phyloP scores from a whole-genome alignment of 139 green algal species.

The Volvox reticuliferus region DNA sequence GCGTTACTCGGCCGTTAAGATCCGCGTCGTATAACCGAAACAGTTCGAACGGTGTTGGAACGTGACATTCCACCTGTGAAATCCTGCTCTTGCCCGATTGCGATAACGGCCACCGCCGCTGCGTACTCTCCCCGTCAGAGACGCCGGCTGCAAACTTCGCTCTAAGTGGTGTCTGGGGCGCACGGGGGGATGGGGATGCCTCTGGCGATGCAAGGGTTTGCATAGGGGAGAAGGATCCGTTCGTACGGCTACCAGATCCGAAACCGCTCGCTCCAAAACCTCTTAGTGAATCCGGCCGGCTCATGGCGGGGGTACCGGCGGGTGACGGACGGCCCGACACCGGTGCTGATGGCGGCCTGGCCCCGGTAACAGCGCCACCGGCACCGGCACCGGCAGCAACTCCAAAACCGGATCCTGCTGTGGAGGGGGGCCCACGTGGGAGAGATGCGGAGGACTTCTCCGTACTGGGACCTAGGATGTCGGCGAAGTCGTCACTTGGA shows the following conservation, averaged over 20 bases:
- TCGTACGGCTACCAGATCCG: background rate
- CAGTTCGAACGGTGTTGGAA: conserved; percentile 45
- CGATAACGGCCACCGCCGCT: background rate
- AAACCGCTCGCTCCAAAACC: background rate
- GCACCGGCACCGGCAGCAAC: background rate
- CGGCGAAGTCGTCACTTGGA: background rate
- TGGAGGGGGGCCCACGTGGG: background rate
- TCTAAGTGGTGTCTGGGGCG: background rate
- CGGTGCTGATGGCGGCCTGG: background rate
- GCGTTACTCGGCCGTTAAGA: conserved; percentile 25
- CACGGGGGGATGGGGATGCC: background rate
- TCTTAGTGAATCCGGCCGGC: background rate
- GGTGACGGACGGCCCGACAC: background rate
- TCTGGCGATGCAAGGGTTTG: background rate
- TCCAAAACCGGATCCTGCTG: background rate
- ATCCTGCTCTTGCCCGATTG: background rate
- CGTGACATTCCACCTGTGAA: background rate
- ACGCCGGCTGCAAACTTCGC: background rate
- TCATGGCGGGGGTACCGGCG: background rate
- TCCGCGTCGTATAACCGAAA: conserved; percentile 47
- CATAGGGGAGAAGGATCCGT: background rate
- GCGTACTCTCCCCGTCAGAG: background rate
- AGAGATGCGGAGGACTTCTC: background rate
- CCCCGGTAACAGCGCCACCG: background rate
- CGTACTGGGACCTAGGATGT: background rate